Evolutionary conservation across 495 filamentous ascomycete genomes (phyloP), one percentile per base, ranked within the genome.

Genomic region (Penicillium maclennaniae): DNA sequence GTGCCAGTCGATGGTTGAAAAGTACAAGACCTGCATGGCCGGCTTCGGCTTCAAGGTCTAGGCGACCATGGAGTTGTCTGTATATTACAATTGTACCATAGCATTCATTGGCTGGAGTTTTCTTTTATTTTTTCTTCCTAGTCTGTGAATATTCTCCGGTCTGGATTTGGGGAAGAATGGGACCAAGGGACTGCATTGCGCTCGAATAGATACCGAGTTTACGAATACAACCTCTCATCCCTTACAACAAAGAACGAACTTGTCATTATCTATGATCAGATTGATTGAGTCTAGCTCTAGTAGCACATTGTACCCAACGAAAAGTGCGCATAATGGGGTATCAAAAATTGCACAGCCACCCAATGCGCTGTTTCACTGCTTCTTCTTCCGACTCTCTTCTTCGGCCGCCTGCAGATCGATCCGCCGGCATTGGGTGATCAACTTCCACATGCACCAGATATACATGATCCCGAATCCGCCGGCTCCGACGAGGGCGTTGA

Each of bases 1-100:
- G 55, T 98, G 93, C 76, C 76, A 84, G 68, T 78, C 85, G 14
- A 82, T 85, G 49, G 87, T 98, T 56, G 84, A 91, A 14, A 81
- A 85, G 60, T 98, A 98, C 74, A 84, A 86, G 80, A 82, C 72
- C 48, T 98, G 93, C 68, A 98, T 98, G 93, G 83, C 83, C 37
- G 87, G 91, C 17, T 97, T 86, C 66, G 93, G 93, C 31, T 98
- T 97, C 78, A 85, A 88, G 69, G 77, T 87, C 58, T 87, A 70
- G 61, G 62, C 41, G 23, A 7, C 19, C n/a, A 34, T 16, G 7
- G 9, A 15, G 5, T n/a, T 16, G n/a, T 23, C 48, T 61, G 51
- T 63, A 53, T 48, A 40, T 57, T 49, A 65, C 27, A 37, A 47
- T 27, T 68, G 56, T 65, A 63, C 19, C 17, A 60, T 65, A 65